These are phyloP conservation scores for Citrullus mucosospermus DNA, from an alignment of 306 rosid genomes.

Conservation along the genomic window DNA sequence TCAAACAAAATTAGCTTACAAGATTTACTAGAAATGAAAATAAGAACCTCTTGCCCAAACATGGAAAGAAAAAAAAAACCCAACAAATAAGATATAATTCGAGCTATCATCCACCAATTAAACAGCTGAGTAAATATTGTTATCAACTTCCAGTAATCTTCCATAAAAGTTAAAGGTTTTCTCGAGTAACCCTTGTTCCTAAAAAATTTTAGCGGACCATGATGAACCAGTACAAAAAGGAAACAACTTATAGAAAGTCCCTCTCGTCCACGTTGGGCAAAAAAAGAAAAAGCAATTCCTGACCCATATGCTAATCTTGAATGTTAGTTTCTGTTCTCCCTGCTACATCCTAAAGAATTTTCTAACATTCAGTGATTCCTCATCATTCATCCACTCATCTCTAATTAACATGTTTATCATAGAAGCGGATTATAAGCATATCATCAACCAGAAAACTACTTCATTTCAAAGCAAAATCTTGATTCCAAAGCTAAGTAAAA, in stretches of 20 bases:
- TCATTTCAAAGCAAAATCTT: neutral
- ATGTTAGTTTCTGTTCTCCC: neutral
- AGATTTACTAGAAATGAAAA: neutral
- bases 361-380: neutral
- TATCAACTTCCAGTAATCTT: neutral
- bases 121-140: neutral
- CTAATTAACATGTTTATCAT: neutral
- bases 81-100: neutral
- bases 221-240: neutral
- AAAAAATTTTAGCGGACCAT: neutral
- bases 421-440: neutral
- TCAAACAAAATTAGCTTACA: neutral
- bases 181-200: neutral
- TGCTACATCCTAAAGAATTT: neutral
- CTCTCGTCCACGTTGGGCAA: neutral
- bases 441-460: neutral
- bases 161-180: neutral
- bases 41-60: neutral
- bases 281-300: neutral
- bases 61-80: neutral
- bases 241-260: neutral
- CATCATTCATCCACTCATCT: neutral
- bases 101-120: neutral
- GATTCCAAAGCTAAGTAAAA: neutral
- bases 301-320: neutral